A percentile compares a stretch with the other conserved stretches of the same genome.
Evolutionary conservation across 1,284 basidiomycete species (phyloP).

Genomic region (Ceratobasidium sp.): DNA sequence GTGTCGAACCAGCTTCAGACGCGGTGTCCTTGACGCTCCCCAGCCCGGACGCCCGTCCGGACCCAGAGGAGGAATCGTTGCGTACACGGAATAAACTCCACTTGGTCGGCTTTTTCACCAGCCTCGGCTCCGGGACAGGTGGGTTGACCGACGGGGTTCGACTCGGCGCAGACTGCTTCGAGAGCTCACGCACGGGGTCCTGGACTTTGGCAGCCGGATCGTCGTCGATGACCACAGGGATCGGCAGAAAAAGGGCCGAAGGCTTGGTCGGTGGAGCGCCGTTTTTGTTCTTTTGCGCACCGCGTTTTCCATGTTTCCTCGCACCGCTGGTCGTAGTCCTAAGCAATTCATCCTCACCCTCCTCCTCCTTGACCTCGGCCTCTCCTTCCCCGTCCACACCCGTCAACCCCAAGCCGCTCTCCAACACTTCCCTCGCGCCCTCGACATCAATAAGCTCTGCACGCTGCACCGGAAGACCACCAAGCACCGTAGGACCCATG

Average conservation of each 20-base stretch:
- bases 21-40: conserved; percentile 12
- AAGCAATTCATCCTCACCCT: conserved; percentile 57
- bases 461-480: conserved; percentile 24
- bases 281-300: conserved; percentile 76
- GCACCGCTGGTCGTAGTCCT: conserved; percentile 66
- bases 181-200: conserved; percentile 84
- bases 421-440: conserved; percentile 30
- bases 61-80: conserved; percentile 33
- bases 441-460: conserved; percentile 29
- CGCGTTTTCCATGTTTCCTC: conserved; percentile 81
- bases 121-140: conserved; percentile 49
- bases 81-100: conserved; percentile 77
- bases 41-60: conserved; percentile 6
- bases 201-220: conserved; percentile 85
- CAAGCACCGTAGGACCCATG: neutral
- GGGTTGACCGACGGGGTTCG: conserved; percentile 50
- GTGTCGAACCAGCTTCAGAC: conserved; percentile 1
- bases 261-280: conserved; percentile 54
- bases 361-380: conserved; percentile 49
- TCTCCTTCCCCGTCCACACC: conserved; percentile 41
- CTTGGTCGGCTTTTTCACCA: conserved; percentile 77
- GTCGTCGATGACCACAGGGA: conserved; percentile 57
- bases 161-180: conserved; percentile 57
- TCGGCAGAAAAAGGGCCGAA: conserved; percentile 27
- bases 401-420: conserved; percentile 21